These are phyloP conservation scores for Suillus hirtellus DNA, from an alignment of 768 basidiomycete genomes.

Conservation along the genomic window DNA sequence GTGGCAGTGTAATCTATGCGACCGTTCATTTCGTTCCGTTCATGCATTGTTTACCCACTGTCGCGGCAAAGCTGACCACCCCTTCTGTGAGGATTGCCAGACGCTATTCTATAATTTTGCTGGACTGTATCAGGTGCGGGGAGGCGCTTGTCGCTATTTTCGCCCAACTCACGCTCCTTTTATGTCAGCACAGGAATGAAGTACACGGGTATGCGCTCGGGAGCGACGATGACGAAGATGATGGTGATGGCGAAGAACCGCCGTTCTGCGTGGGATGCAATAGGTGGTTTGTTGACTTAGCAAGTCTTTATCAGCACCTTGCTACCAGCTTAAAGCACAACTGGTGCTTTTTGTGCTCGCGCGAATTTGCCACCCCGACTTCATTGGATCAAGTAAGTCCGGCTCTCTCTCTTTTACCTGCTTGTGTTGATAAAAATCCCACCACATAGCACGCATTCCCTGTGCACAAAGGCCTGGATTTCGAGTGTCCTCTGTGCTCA, in stretches of 20 bases:
- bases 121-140: constrained; percentile 18
- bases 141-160: background rate
- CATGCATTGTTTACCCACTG: constrained; percentile 23
- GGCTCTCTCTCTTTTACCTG: constrained; percentile 9
- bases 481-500: background rate
- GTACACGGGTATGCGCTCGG: constrained; percentile 7
- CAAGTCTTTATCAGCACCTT: constrained; percentile 24
- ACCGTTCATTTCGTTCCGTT: background rate
- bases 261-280: constrained; percentile 26
- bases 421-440: background rate
- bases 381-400: constrained; percentile 35
- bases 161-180: background rate
- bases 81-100: constrained; percentile 22
- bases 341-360: constrained; percentile 37
- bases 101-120: constrained; percentile 18
- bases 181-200: background rate
- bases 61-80: constrained; percentile 20
- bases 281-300: constrained; percentile 21
- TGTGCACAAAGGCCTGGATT: background rate
- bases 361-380: constrained; percentile 25
- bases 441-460: background rate
- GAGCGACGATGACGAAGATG: constrained; percentile 1
- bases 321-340: constrained; percentile 28
- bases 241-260: constrained; percentile 13
- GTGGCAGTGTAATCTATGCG: constrained; percentile 2